Percentiles rank a stretch among this genome's conserved stretches.
These are phyloP conservation scores for Tilletia indica DNA, from an alignment of 1,284 basidiomycete species.

Conservation along the genomic window DNA sequence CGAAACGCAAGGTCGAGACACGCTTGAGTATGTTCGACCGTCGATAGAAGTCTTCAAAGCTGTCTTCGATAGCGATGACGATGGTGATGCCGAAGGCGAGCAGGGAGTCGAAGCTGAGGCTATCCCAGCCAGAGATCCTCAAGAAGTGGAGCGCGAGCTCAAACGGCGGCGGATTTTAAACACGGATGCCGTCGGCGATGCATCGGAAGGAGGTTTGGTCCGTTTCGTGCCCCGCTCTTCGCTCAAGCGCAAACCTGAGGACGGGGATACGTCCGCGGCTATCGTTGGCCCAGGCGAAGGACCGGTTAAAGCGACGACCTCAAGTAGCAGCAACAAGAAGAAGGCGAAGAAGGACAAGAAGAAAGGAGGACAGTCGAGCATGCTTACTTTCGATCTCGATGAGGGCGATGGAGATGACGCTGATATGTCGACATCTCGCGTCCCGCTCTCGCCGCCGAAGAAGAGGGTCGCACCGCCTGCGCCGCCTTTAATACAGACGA, in stretches of 20 bases:
- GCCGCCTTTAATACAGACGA: no score
- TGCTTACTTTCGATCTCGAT: slow-evolving; percentile 12
- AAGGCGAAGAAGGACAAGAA: slow-evolving; percentile 9
- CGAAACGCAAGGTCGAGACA: slow-evolving; percentile 78
- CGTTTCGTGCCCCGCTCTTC: background rate
- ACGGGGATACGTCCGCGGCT: background rate
- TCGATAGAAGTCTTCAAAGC: slow-evolving; percentile 88
- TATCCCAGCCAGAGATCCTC: background rate
- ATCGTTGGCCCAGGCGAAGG: no score
- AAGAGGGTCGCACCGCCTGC: no score
- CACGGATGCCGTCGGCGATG: background rate
- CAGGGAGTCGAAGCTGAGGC: slow-evolving; percentile 51
- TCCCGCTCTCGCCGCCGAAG: no score
- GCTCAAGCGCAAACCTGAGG: background rate
- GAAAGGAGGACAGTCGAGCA: background rate
- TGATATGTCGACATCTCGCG: no score
- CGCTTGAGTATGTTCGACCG: slow-evolving; percentile 79
- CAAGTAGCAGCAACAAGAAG: background rate
- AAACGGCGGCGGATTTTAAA: slow-evolving; percentile 7
- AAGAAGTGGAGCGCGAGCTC: background rate
- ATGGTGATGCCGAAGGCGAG: slow-evolving; percentile 80
- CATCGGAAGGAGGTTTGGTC: background rate
- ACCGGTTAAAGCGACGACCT: no score
- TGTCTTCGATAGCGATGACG: slow-evolving; percentile 63
- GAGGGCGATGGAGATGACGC: background rate